These are phyloP conservation scores for Artemisia argyi DNA, from an alignment of 129 eudicot species.

Conservation along the genomic window DNA sequence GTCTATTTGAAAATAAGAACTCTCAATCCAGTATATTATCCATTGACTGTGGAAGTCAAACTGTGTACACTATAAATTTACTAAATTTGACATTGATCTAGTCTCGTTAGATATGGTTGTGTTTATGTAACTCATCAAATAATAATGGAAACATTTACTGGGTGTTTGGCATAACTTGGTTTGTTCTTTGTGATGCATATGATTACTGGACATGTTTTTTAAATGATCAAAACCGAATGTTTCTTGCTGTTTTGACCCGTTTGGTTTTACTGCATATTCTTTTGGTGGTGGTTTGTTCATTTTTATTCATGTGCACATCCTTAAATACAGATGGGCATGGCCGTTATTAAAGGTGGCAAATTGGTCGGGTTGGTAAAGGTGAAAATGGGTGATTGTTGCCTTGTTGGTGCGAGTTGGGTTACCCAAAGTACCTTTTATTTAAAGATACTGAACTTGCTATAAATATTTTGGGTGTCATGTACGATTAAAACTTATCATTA, in stretches of 20 bases:
- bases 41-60: no score
- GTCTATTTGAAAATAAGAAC: no score
- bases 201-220: neutral
- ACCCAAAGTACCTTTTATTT: no score
- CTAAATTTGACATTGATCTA: neutral
- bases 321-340: neutral
- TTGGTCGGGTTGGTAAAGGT: neutral
- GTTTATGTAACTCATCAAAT: neutral
- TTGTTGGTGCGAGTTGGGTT: no score
- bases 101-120: neutral
- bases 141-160: constrained; percentile 6
- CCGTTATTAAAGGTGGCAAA: neutral
- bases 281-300: constrained; percentile 16
- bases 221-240: neutral
- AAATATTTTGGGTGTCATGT: no score
- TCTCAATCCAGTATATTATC: neutral
- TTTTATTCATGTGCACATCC: constrained; percentile 5
- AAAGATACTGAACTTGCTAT: no score
- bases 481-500: no score
- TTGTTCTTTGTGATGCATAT: neutral
- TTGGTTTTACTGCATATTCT: neutral
- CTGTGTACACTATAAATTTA: neutral
- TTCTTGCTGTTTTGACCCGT: constrained; percentile 6
- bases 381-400: no score
- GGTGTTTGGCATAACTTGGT: neutral